A percentile compares a stretch with the other conserved stretches of the same genome.
Evolutionary conservation across 768 basidiomycete species (phyloP).

Genomic region (Suillus fuscotomentosus): DNA sequence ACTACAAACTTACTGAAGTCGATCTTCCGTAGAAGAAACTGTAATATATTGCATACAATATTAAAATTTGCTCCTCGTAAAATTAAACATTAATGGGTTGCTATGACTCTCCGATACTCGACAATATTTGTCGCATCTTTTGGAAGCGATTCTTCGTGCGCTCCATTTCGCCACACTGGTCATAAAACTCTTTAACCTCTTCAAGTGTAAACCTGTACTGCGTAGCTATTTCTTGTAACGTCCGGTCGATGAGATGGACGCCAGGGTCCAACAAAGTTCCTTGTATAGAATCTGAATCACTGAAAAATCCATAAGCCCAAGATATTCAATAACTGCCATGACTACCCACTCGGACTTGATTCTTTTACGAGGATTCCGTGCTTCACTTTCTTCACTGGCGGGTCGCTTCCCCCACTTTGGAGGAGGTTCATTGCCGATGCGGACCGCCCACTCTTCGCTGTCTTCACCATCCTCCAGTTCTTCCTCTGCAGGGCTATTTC

Average conservation of each 20-base stretch:
- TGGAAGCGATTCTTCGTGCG: slow-evolving; percentile 64
- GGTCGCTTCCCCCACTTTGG: slow-evolving; percentile 72
- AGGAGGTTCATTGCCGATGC: slow-evolving; percentile 58
- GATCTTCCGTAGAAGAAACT: slow-evolving; percentile 37
- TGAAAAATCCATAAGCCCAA: background rate
- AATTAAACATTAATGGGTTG: background rate
- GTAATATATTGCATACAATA: background rate
- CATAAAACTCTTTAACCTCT: slow-evolving; percentile 79
- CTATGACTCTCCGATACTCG: slow-evolving; percentile 25
- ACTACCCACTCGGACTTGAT: slow-evolving; percentile 39
- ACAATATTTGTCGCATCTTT: slow-evolving; percentile 55
- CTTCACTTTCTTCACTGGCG: slow-evolving; percentile 36
- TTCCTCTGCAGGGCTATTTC: slow-evolving; percentile 55
- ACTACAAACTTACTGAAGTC: slow-evolving; percentile 66
- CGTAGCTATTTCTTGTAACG: slow-evolving; percentile 61
- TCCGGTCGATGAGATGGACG: slow-evolving; percentile 67
- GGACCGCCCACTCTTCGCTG: slow-evolving; percentile 65
- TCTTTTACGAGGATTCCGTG: slow-evolving; percentile 40
- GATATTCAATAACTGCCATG: background rate
- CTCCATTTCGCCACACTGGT: slow-evolving; percentile 69
- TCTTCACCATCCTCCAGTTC: slow-evolving; percentile 62
- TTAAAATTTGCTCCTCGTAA: background rate
- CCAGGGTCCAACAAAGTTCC: background rate
- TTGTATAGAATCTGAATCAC: background rate
- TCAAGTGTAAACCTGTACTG: slow-evolving; percentile 71